Evolutionary conservation across 2,329 filamentous ascomycete species (phyloP).

Genomic region (Colletotrichum plurivorum): DNA sequence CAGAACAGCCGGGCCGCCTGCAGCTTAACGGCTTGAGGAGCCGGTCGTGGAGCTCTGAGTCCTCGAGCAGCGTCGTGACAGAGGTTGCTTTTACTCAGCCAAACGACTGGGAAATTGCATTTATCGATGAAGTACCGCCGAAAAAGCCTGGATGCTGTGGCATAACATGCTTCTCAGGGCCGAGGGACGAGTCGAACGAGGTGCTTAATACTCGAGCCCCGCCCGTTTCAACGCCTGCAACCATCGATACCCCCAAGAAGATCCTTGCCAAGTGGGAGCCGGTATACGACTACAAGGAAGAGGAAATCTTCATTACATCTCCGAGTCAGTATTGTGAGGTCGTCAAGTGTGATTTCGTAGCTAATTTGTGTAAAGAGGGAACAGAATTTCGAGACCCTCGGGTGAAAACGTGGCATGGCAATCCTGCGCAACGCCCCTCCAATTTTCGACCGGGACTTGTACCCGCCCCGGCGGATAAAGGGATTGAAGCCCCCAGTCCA

Average conservation of each 20-base stretch:
- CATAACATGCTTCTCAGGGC: constrained; percentile 20
- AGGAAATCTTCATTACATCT: constrained; percentile 6
- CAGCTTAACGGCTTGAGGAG: constrained; percentile 40
- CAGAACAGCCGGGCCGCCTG: constrained; percentile 13
- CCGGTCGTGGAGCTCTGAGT: constrained; percentile 11
- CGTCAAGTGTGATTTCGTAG: background rate
- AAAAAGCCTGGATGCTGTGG: constrained; percentile 41
- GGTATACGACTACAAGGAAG: constrained; percentile 26
- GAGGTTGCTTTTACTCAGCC: constrained; percentile 50
- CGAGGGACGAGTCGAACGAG: constrained; percentile 16
- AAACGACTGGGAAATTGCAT: constrained; percentile 50
- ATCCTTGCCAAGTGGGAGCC: constrained; percentile 29
- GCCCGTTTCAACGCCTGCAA: constrained; percentile 17
- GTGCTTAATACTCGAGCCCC: background rate
- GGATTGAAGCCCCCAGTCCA: constrained; percentile 14
- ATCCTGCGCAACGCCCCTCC: constrained; percentile 30
- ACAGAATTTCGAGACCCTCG: constrained; percentile 20
- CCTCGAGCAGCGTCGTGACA: constrained; percentile 45
- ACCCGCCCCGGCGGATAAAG: background rate
- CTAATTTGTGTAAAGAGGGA: constrained; percentile 2
- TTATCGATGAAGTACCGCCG: constrained; percentile 49
- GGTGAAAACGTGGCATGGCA: constrained; percentile 34
- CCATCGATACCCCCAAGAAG: constrained; percentile 36
- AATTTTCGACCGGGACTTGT: constrained; percentile 6
- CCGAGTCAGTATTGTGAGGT: constrained; percentile 8